Evolutionary conservation across 164 flowering plant species (phyloP).

Genomic region (Magnolia changhungtana): DNA sequence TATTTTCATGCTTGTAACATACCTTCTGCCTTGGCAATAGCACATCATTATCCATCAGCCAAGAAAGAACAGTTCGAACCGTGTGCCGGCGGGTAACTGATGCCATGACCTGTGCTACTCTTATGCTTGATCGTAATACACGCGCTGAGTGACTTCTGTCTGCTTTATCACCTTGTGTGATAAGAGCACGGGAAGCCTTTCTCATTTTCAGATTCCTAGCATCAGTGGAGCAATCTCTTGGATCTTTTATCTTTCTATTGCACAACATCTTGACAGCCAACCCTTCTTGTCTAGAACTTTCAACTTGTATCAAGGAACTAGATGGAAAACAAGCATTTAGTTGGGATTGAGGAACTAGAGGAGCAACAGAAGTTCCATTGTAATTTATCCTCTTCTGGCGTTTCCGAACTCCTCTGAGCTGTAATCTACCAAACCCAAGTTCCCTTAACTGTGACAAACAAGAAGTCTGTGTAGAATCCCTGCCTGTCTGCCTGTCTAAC

Average conservation of each 20-base stretch:
- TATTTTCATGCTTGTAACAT: slow-evolving; percentile 28
- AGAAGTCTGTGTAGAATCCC: slow-evolving; percentile 7
- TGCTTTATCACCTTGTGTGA: slow-evolving; percentile 2
- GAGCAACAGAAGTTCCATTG: slow-evolving; percentile 2
- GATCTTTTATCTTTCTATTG: neutral
- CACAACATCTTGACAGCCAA: neutral
- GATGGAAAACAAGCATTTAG: slow-evolving; percentile 3
- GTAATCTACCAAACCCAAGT: slow-evolving; percentile 1
- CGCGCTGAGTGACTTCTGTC: slow-evolving; percentile 14
- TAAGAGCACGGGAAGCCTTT: slow-evolving; percentile 15
- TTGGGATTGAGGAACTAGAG: slow-evolving; percentile 8
- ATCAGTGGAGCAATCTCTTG: neutral
- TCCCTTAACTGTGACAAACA: slow-evolving; percentile 5
- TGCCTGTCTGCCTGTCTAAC: slow-evolving; percentile 6
- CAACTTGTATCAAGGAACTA: neutral
- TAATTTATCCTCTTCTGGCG: slow-evolving; percentile 16
- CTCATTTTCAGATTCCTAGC: slow-evolving; percentile 18
- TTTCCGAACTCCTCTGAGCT: slow-evolving; percentile 10
- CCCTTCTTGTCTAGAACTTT: slow-evolving; percentile 13
- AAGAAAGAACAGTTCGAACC: slow-evolving; percentile 61
- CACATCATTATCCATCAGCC: slow-evolving; percentile 72
- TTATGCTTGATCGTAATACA: slow-evolving; percentile 49
- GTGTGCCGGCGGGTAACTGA: slow-evolving; percentile 26
- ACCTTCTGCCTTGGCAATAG: slow-evolving; percentile 66
- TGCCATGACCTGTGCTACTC: slow-evolving; percentile 32